Conservation (phyloP, 148 eudicot species). For the Drosera capensis region DNA sequence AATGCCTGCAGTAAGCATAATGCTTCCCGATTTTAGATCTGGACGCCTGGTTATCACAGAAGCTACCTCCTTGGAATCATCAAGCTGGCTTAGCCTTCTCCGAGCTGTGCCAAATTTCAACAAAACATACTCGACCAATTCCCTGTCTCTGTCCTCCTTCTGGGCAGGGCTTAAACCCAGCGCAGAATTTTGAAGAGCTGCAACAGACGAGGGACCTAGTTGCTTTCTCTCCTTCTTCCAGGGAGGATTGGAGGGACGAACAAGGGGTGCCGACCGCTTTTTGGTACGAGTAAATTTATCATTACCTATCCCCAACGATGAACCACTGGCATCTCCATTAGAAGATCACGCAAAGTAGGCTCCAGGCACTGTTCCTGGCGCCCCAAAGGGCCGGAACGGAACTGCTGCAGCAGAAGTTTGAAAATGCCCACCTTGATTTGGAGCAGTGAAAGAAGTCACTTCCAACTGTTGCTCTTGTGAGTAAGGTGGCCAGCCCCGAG, state of each 20-base stretch:
- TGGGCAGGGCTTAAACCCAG: constrained; percentile 19
- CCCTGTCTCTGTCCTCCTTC: constrained; percentile 44
- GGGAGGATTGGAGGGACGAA: constrained; percentile 9
- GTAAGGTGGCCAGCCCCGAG: not conserved
- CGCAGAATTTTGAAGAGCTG: constrained; percentile 17
- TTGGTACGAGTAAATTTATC: constrained; percentile 22
- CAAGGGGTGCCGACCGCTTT: constrained; percentile 11
- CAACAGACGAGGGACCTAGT: constrained; percentile 8
- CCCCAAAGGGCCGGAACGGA: constrained; percentile 62
- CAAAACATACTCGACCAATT: constrained; percentile 26
- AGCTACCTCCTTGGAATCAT: constrained; percentile 37
- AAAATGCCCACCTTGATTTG: constrained; percentile 8
- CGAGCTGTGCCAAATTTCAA: constrained; percentile 51
- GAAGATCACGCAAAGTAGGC: constrained; percentile 19
- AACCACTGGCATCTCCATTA: constrained; percentile 31
- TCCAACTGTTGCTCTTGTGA: not conserved
- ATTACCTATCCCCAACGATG: constrained; percentile 20
- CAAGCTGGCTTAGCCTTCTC: constrained; percentile 50
- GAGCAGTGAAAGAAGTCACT: not conserved
- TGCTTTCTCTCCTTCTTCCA: constrained; percentile 18
- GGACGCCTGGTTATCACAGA: constrained; percentile 1
- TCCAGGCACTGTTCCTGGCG: constrained; percentile 28
- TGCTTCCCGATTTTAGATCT: constrained; percentile 9
- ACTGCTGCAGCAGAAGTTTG: constrained; percentile 34
- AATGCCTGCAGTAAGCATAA: constrained; percentile 7